phyloP scores from a whole-genome alignment of 1,139 yeast genomes.

The Spathaspora sp. region DNA sequence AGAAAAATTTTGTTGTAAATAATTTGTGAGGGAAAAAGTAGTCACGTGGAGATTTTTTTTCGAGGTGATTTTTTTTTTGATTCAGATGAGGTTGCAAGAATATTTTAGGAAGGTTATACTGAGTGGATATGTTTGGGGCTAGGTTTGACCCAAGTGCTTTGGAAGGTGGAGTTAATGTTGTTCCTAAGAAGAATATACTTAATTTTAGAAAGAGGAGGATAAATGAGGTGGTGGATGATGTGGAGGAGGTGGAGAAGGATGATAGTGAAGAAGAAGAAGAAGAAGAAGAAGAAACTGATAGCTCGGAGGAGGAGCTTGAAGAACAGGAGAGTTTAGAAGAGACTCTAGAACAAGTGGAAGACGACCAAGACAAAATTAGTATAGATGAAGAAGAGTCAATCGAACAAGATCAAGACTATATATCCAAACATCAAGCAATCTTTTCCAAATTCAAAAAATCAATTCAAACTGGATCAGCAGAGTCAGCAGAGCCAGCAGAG shows the following conservation, averaged over 20 bases:
- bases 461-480: constrained; percentile 10
- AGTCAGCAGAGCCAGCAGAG: too few species aligned
- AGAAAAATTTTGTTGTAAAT: constrained; percentile 2
- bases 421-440: constrained; percentile 31
- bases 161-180: constrained; percentile 14
- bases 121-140: constrained; percentile 55
- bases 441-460: constrained; percentile 30
- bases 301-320: constrained; percentile 16
- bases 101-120: background rate
- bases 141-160: constrained; percentile 56
- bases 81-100: constrained; percentile 3
- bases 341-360: constrained; percentile 13
- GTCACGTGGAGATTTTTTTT: constrained; percentile 2
- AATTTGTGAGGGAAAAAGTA: background rate
- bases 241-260: constrained; percentile 12
- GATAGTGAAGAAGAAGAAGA: constrained; percentile 13
- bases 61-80: background rate
- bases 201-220: constrained; percentile 19
- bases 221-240: constrained; percentile 12
- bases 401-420: constrained; percentile 16
- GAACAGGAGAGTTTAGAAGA: constrained; percentile 12
- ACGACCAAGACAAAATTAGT: constrained; percentile 9
- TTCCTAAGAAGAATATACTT: constrained; percentile 4
- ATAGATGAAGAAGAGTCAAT: constrained; percentile 14
- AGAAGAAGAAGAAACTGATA: constrained; percentile 14